These are phyloP conservation scores for Mycena maculata DNA, from an alignment of 768 basidiomycete genomes.

Conservation along the genomic window DNA sequence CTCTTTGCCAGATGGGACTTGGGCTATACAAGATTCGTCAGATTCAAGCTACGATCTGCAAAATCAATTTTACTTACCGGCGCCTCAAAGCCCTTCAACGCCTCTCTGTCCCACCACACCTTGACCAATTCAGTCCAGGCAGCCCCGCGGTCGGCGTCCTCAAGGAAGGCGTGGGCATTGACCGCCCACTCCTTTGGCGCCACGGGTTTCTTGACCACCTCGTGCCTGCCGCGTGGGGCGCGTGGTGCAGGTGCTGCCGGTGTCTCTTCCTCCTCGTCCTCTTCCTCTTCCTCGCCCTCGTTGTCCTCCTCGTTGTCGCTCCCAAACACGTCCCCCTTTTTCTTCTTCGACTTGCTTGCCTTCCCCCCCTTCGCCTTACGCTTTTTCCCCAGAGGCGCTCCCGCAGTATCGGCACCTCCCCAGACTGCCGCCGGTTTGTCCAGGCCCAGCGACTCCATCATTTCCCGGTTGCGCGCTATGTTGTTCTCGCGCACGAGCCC, in stretches of 20 bases:
- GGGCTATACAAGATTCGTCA: background rate
- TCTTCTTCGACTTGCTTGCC: background rate
- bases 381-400: background rate
- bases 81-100: background rate
- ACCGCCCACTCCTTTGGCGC: background rate
- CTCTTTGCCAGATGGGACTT: background rate
- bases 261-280: background rate
- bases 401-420: background rate
- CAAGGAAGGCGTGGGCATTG: background rate
- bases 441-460: background rate
- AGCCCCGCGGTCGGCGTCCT: background rate
- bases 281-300: background rate
- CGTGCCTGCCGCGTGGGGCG: background rate
- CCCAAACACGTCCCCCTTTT: background rate
- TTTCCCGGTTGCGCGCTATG: background rate
- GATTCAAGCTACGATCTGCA: background rate
- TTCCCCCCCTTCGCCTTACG: background rate
- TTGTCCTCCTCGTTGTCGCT: background rate
- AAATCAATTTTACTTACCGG: background rate
- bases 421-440: background rate
- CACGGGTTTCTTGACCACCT: too few species aligned
- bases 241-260: background rate
- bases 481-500: background rate
- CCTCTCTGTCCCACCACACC: background rate
- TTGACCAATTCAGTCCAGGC: background rate